Base-by-base conservation (phyloP, 352 stramenopile genomes). In the Thalassiosira livingstoniorum region DNA sequence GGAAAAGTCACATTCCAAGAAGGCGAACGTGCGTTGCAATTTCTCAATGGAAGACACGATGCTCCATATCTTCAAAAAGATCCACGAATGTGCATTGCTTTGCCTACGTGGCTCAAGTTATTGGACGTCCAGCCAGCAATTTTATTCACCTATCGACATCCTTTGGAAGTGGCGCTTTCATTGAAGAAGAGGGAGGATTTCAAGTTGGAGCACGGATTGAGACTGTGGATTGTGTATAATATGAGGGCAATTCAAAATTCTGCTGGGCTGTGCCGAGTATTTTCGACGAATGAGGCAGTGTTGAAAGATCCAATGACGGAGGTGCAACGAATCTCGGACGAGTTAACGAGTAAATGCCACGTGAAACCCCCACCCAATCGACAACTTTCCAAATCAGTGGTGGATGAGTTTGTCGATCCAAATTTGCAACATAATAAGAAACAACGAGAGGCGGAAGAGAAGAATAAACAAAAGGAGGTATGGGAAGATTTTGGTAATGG, bases 141-240 rank as follows among this genome's bases (percentile, higher is more conserved):
- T 21, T 60, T 96, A 1, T 96, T 95, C 72, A 95, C 91, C 0
- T 96, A 96, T 65, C 78, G 92, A 32, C 88, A 95, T 91, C 92
- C 92, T n/a, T 57, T 96, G 2, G 92, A 95, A 73, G 92, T 95
- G 13, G 91, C 91, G 0, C 84, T 92, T 64, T 95, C 89, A 2
- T 74, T 96, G n/a, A 83, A 94, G 21, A 88, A 89, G 23, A 76
- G 92, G 42, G 60, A 83, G 0, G 32, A 66, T 32, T 92, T 94
- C 55, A 58, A 78, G 18, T 53, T 95, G 27, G 75, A 89, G 47
- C 75, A 87, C 37, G 92, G 89, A 27, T 53, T 96, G 21, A 77
- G 86, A 34, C 55, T 96, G 2, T 96, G 92, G 92, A 94, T 95
- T 54, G 55, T 92, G 0, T 96, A 96, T 80, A 95, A 95, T 74